Evolutionary conservation across 2,329 filamentous ascomycete species (phyloP).

Genomic region (Reticulascus tulasneorum): DNA sequence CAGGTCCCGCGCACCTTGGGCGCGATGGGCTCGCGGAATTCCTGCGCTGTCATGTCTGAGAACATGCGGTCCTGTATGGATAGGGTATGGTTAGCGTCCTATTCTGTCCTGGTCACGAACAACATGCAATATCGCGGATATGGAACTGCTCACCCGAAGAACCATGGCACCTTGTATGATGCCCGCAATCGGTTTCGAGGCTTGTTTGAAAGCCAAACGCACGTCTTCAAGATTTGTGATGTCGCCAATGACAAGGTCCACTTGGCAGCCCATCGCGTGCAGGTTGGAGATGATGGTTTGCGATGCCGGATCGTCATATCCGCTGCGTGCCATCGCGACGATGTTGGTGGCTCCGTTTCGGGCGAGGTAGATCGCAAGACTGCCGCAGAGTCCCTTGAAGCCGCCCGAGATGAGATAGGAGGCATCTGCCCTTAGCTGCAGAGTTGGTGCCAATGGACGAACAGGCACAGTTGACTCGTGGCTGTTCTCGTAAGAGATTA

Average conservation of each 20-base stretch:
- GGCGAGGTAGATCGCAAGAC: conserved; percentile 27
- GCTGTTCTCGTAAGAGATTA: conserved; percentile 21
- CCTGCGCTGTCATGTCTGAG: conserved; percentile 24
- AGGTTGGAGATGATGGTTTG: conserved; percentile 14
- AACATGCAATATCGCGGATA: not conserved
- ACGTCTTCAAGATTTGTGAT: conserved; percentile 14
- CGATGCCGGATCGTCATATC: conserved; percentile 22
- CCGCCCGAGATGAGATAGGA: conserved; percentile 35
- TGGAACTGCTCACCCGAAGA: conserved; percentile 12
- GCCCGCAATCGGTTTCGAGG: conserved; percentile 10
- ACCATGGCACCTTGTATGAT: conserved; percentile 29
- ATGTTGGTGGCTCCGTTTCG: conserved; percentile 27
- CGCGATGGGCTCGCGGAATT: conserved; percentile 23
- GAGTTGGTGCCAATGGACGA: not conserved
- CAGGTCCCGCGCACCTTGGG: conserved; percentile 33
- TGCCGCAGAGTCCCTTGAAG: conserved; percentile 30
- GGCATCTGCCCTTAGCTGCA: conserved; percentile 15
- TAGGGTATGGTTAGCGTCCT: not conserved
- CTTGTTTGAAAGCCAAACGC: conserved; percentile 17
- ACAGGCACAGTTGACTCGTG: not conserved
- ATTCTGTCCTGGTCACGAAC: not conserved
- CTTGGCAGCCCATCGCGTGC: conserved; percentile 12
- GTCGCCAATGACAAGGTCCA: conserved; percentile 14
- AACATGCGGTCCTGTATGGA: conserved; percentile 16
- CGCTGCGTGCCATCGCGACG: conserved; percentile 24